Base-by-base conservation (phyloP, 805 yeast species). In the Ascoidea asiatica region DNA sequence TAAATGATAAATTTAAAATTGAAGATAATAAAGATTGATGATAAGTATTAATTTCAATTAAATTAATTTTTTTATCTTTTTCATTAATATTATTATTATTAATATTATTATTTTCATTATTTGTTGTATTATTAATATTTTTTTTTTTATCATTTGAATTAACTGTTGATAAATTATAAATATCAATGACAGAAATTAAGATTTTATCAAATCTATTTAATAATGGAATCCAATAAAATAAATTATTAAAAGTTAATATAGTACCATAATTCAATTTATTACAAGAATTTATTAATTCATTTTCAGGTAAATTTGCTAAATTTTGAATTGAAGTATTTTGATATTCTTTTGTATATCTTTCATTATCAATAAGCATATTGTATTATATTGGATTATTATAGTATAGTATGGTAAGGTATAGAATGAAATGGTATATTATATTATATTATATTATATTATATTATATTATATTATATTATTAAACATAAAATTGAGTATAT, bases 161-260 rank as follows among this genome's bases (percentile, higher is more conserved):
- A 13, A n/a, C 11, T 37, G 40, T 15, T 39, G 35, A n/a, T 39
- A 49, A 50, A 7, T 63, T 65, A 53, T 85, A 81, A 48, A 75
- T 75, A 5, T 61, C 61, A 15, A 82, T 71, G 19, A 72, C 63
- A 3, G 54, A 52, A 43, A 77, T 82, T 44, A 85, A 63, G 5
- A 85, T 69, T 11, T 66, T 70, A 56, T 89, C 96, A 55, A 89
- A 76, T 52, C 80, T 67, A 58, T 87, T 82, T 52, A 90, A 65
- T 1, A 85, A 76, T 0, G 81, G 72, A 22, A 84, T 73, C 92
- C 95, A 89, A 47, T 79, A 79, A 48, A 71, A 72, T 33, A 90
- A 60, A 52, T 85, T 43, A 19, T 37, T 29, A 21, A 46, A 46
- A 15, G 42, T 20, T 4, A 20, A 40, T 18, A 40, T 20, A 15